Conservation (phyloP, 2,329 filamentous ascomycete species). For the Paraphoma sp. region DNA sequence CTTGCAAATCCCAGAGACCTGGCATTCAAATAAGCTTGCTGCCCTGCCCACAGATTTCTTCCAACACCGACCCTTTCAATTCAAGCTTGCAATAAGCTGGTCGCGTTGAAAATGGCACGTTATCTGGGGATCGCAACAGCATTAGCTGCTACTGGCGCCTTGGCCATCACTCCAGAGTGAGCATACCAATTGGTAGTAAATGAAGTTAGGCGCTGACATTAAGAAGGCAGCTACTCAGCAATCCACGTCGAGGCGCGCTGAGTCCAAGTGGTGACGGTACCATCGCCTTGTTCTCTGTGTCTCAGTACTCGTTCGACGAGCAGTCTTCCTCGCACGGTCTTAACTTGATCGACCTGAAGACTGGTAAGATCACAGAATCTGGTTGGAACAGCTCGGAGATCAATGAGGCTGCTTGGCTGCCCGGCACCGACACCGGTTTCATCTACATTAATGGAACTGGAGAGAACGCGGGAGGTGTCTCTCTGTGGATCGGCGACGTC, state of each 20-base stretch:
- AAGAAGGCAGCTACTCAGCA: slow-evolving; percentile 63
- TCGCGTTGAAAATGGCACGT: slow-evolving; percentile 43
- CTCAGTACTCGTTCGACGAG: slow-evolving; percentile 79
- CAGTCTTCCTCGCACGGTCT: slow-evolving; percentile 68
- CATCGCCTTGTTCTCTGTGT: slow-evolving; percentile 70
- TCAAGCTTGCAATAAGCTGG: slow-evolving; percentile 29
- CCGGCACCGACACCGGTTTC: slow-evolving; percentile 56
- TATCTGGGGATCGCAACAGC: slow-evolving; percentile 40
- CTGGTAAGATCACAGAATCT: slow-evolving; percentile 40
- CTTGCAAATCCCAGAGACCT: slow-evolving; percentile 7
- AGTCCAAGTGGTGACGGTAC: slow-evolving; percentile 71
- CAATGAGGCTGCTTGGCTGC: slow-evolving; percentile 43
- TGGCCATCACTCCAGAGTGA: slow-evolving; percentile 46
- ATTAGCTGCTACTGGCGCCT: slow-evolving; percentile 41
- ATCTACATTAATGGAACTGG: slow-evolving; percentile 72
- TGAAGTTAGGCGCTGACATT: slow-evolving; percentile 2
- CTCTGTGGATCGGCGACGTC: slow-evolving; percentile 45
- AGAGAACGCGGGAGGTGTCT: slow-evolving; percentile 44
- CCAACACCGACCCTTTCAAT: slow-evolving; percentile 33
- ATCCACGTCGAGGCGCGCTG: slow-evolving; percentile 73
- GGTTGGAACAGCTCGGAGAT: slow-evolving; percentile 41
- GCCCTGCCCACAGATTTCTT: slow-evolving; percentile 17
- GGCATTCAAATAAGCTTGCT: slow-evolving; percentile 31
- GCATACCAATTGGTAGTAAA: slow-evolving; percentile 5
- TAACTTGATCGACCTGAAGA: slow-evolving; percentile 40